A percentile compares a stretch with the other conserved stretches of the same genome.
Conservation (phyloP, 2,329 filamentous ascomycete genomes). For the Daldinia eschscholtzii region DNA sequence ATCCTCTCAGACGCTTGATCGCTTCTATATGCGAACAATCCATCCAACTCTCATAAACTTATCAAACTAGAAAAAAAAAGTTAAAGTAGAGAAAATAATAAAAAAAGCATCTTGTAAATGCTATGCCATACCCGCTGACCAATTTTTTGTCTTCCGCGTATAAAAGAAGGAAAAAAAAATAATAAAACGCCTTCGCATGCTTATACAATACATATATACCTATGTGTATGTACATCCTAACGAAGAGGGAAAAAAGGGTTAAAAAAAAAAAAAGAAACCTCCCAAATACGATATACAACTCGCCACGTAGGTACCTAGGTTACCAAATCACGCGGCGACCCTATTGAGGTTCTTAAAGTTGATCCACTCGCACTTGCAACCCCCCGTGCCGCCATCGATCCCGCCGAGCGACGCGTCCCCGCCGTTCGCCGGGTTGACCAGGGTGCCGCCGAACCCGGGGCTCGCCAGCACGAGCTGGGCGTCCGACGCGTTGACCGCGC, state of each 20-base stretch:
- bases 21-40: background rate
- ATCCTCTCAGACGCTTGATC: background rate
- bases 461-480: slow-evolving; percentile 63
- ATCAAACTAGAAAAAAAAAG: background rate
- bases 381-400: slow-evolving; percentile 72
- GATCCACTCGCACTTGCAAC: slow-evolving; percentile 72
- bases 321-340: slow-evolving; percentile 4
- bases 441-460: slow-evolving; percentile 63
- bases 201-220: background rate
- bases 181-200: background rate
- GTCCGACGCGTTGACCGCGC: slow-evolving; percentile 59
- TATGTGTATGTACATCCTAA: background rate
- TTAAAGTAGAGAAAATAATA: background rate
- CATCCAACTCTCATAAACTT: no score
- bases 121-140: background rate
- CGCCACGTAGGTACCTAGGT: background rate
- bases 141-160: slow-evolving; percentile 1
- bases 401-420: slow-evolving; percentile 66
- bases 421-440: slow-evolving; percentile 65
- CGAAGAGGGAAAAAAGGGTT: background rate
- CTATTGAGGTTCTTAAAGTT: slow-evolving; percentile 58
- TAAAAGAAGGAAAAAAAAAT: background rate
- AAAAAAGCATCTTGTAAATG: background rate
- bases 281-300: background rate
- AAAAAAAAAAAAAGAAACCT: background rate